A percentile compares a stretch with the other conserved stretches of the same genome.
phyloP scores from a whole-genome alignment of 2,329 filamentous ascomycete genomes.

The Cytospora schulzeri region DNA sequence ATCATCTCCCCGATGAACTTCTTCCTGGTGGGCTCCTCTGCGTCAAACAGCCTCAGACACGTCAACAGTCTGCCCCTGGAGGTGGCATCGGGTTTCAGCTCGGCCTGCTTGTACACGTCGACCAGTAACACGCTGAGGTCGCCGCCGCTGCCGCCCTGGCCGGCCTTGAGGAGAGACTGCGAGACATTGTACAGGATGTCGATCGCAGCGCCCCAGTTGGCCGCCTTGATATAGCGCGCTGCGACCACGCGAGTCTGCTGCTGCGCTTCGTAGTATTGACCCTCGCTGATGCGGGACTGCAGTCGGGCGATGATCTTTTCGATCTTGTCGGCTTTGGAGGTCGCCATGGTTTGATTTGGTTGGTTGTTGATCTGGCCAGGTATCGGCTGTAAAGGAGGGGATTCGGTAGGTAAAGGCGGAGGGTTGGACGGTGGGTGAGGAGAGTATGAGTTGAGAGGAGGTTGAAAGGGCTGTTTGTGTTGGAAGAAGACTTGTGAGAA shows the following conservation, averaged over 20 bases:
- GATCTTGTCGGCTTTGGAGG: constrained; percentile 48
- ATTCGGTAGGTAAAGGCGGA: not conserved
- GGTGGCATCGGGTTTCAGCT: constrained; percentile 73
- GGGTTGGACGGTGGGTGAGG: not conserved
- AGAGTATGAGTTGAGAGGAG: not conserved
- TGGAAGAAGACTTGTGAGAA: not conserved
- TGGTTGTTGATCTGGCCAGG: no score
- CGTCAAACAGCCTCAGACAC: constrained; percentile 77
- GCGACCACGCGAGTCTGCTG: constrained; percentile 97
- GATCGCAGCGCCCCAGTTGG: constrained; percentile 82
- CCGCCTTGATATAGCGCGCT: constrained; percentile 86
- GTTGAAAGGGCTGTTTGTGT: not conserved
- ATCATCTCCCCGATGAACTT: constrained; percentile 88
- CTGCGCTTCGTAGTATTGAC: constrained; percentile 96
- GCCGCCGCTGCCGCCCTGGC: constrained; percentile 90
- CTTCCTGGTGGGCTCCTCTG: constrained; percentile 87
- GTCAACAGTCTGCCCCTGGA: constrained; percentile 76
- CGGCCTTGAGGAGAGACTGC: constrained; percentile 81
- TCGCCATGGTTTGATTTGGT: constrained; percentile 14
- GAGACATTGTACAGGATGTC: constrained; percentile 86
- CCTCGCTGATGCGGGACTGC: constrained; percentile 67
- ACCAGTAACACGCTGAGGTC: constrained; percentile 86
- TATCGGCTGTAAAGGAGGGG: not conserved
- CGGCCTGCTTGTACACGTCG: constrained; percentile 88
- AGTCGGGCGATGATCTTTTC: constrained; percentile 65